Percentiles rank a stretch among this genome's conserved stretches.
Evolutionary conservation across 257 asterid species (phyloP).

Genomic region (Przewalskia tangutica): DNA sequence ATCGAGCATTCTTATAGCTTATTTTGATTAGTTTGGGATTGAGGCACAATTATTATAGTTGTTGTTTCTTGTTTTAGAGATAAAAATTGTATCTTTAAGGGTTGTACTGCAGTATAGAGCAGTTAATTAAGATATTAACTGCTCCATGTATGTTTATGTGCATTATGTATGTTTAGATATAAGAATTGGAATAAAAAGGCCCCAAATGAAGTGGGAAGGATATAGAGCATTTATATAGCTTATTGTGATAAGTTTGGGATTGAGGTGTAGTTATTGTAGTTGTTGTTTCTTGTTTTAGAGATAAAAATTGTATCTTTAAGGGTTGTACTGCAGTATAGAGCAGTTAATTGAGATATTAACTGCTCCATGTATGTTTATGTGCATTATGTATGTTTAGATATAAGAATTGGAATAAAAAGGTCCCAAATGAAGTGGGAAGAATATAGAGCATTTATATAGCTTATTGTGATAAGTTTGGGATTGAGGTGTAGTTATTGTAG

Average conservation of each 20-base stretch:
- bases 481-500: not conserved
- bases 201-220: not conserved
- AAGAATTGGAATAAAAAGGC: too few species aligned
- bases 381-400: not conserved
- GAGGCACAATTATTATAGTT: not conserved
- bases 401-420: too few species aligned
- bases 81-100: not conserved
- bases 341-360: not conserved
- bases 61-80: not conserved
- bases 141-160: too few species aligned
- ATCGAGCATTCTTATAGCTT: not conserved
- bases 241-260: not conserved
- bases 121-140: not conserved
- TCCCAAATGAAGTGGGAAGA: too few species aligned
- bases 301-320: too few species aligned
- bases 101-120: not conserved
- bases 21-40: not conserved
- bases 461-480: not conserved
- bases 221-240: not conserved
- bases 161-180: not conserved
- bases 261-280: not conserved
- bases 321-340: too few species aligned
- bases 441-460: not conserved
- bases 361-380: too few species aligned
- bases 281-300: not conserved